Percentiles rank a stretch among this genome's conserved stretches.
These are phyloP conservation scores for Puccinia hordei DNA, from an alignment of 1,284 basidiomycete genomes.

Conservation along the genomic window DNA sequence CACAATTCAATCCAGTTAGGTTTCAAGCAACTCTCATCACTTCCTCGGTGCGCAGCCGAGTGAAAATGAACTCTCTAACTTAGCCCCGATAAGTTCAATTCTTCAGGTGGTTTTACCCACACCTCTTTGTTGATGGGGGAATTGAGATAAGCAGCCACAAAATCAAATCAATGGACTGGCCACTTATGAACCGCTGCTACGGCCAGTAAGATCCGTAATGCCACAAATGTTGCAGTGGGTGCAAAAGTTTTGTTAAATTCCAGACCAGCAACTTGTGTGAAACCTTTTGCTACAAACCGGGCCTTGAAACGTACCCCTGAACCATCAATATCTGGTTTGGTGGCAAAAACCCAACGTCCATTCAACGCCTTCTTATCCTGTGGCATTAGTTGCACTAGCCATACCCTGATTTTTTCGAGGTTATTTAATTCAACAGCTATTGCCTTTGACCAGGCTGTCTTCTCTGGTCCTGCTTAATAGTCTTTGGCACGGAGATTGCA, in stretches of 20 bases:
- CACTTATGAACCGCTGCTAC: background rate
- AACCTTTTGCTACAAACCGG: too few relatives aligned
- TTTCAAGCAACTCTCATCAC: too few relatives aligned
- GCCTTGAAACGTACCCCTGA: too few relatives aligned
- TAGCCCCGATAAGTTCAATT: too few relatives aligned
- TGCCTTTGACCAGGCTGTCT: background rate
- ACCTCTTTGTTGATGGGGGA: slow-evolving; percentile 6
- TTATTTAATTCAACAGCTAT: background rate
- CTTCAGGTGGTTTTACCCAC: too few relatives aligned
- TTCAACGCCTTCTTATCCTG: background rate
- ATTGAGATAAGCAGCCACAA: background rate
- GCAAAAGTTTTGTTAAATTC: slow-evolving; percentile 9
- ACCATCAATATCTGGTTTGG: too few relatives aligned
- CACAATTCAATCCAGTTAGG: too few relatives aligned
- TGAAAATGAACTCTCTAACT: too few relatives aligned
- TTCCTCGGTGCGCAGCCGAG: too few relatives aligned
- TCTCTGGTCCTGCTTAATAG: background rate
- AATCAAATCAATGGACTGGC: background rate
- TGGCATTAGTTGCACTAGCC: background rate
- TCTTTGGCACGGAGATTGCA: background rate
- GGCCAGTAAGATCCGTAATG: background rate
- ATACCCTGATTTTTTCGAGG: background rate
- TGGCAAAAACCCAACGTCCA: background rate
- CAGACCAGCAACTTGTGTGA: too few relatives aligned
- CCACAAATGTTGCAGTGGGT: background rate